A percentile compares a stretch with the other conserved stretches of the same genome.
These are phyloP conservation scores for Sporothrix luriei DNA, from an alignment of 2,329 filamentous ascomycete species.

Conservation along the genomic window DNA sequence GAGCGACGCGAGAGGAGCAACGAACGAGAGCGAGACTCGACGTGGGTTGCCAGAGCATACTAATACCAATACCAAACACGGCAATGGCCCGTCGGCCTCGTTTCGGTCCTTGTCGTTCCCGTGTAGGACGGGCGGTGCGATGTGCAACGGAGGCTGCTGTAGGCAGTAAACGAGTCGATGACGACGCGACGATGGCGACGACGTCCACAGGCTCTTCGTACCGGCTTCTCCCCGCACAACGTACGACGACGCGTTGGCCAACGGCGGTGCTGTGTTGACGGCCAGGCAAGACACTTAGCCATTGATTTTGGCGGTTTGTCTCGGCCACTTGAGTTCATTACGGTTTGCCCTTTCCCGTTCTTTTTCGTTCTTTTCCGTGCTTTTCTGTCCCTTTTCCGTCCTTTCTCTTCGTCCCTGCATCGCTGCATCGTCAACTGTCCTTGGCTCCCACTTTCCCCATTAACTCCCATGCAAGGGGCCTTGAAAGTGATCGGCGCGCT, in stretches of 20 bases:
- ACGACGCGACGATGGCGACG: too few relatives aligned
- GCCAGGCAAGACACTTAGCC: not conserved
- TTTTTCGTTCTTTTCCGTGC: too few relatives aligned
- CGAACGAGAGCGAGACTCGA: too few relatives aligned
- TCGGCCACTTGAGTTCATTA: not conserved
- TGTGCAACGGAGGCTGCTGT: not conserved
- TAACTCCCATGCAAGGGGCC: conserved; percentile 12
- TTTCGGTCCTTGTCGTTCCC: conserved; percentile 19
- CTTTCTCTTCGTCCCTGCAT: too few relatives aligned
- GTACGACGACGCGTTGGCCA: not conserved
- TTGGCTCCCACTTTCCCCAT: not conserved
- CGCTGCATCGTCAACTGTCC: not conserved
- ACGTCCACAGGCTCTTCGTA: too few relatives aligned
- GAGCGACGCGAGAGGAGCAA: too few relatives aligned
- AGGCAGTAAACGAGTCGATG: not conserved
- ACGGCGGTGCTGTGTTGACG: not conserved
- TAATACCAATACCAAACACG: too few relatives aligned
- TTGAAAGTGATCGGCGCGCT: conserved; percentile 1
- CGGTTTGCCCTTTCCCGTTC: not conserved
- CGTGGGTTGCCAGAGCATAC: too few relatives aligned
- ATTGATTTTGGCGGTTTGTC: not conserved
- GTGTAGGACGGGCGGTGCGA: not conserved
- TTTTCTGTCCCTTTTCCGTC: not conserved
- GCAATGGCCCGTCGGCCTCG: conserved; percentile 1
- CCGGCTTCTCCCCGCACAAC: too few relatives aligned